A percentile compares a stretch with the other conserved stretches of the same genome.
Evolutionary conservation across 2,329 filamentous ascomycete species (phyloP).

Genomic region (Lithohypha guttulata): DNA sequence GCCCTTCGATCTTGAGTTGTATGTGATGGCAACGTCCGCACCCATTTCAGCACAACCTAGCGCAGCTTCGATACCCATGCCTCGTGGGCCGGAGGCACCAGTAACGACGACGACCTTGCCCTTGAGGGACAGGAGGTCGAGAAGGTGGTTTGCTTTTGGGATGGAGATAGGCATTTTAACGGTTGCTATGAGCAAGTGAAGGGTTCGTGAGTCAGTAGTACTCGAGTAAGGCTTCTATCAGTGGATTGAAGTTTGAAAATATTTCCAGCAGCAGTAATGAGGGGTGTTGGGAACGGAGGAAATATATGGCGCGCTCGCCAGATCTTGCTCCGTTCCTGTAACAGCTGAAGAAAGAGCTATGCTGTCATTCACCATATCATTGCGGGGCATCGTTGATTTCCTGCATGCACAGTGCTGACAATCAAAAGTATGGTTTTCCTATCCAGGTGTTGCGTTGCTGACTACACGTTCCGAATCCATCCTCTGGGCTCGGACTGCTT

Average conservation of each 20-base stretch:
- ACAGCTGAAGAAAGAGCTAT: no score
- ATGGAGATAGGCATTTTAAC: constrained; percentile 21
- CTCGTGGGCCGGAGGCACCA: constrained; percentile 39
- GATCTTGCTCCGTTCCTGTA: background rate
- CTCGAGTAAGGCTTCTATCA: no score
- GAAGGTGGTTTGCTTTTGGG: constrained; percentile 21
- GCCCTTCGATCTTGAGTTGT: constrained; percentile 49
- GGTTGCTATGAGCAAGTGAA: background rate
- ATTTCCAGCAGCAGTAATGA: no score
- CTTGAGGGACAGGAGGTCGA: constrained; percentile 38
- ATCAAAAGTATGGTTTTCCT: no score
- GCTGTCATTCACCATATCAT: background rate
- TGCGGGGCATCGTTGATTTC: background rate
- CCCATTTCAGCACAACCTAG: constrained; percentile 55
- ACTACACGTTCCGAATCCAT: background rate
- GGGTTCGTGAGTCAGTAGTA: background rate
- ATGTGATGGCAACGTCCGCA: constrained; percentile 56
- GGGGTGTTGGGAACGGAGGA: background rate
- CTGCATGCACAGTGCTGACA: background rate
- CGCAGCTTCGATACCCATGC: constrained; percentile 58
- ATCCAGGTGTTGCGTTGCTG: no score
- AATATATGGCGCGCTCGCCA: constrained; percentile 3
- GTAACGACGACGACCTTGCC: constrained; percentile 40
- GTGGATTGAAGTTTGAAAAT: no score
- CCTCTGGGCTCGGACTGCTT: background rate